Evolutionary conservation across 345 rosid genomes (phyloP).

Genomic region (Angophora floribunda): DNA sequence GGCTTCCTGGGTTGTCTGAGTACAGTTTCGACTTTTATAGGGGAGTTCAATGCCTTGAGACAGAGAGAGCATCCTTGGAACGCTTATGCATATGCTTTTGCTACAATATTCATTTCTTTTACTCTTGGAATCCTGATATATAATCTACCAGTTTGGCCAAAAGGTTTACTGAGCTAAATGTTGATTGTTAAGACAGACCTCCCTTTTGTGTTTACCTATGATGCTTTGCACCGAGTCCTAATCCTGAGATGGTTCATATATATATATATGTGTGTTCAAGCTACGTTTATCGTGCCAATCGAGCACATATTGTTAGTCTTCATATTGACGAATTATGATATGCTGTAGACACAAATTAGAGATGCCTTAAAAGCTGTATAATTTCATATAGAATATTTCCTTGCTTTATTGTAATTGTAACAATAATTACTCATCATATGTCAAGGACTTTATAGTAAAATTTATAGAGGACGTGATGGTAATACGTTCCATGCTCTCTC

Average conservation of each 20-base stretch:
- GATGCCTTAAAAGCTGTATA: not conserved
- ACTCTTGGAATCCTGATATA: conserved; percentile 44
- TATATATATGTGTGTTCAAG: too few relatives aligned
- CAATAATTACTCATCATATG: too few relatives aligned
- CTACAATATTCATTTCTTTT: conserved; percentile 40
- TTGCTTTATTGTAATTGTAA: not conserved
- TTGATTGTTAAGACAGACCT: not conserved
- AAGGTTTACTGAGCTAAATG: not conserved
- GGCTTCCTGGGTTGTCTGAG: conserved; percentile 79
- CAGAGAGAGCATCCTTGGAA: conserved; percentile 20
- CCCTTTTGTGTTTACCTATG: too few relatives aligned
- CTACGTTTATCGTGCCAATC: too few relatives aligned
- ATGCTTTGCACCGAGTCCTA: too few relatives aligned
- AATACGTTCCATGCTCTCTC: too few relatives aligned
- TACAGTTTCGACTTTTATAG: conserved; percentile 78
- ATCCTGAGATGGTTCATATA: too few relatives aligned
- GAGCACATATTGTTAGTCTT: too few relatives aligned
- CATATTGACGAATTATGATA: too few relatives aligned
- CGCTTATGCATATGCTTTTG: conserved; percentile 42
- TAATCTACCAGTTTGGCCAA: too few relatives aligned
- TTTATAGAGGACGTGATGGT: too few relatives aligned
- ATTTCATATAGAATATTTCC: not conserved
- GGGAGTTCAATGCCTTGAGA: conserved; percentile 84
- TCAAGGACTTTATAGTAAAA: too few relatives aligned
- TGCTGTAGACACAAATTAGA: not conserved